Evolutionary conservation across 805 yeast species (phyloP), one percentile per base, ranked within the genome.

Genomic region (Cyberlindnera xishuangbannaensis): DNA sequence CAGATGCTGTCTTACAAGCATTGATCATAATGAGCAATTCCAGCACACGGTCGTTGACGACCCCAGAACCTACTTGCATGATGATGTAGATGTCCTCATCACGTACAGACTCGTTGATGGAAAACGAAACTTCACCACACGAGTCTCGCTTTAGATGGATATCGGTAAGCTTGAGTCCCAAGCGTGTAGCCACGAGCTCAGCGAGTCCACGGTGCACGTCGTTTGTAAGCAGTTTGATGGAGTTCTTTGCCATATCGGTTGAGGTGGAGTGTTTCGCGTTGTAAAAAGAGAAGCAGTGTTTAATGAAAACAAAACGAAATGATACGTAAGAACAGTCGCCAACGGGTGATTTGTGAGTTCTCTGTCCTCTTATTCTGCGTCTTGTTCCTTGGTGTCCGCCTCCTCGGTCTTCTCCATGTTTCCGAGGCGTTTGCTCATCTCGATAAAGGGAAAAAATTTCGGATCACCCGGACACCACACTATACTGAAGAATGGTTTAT

Each of bases 21-120:
- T 80, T 79, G 43, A 83, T 80, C 78, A 82, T 79, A 51, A 83
- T 78, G 44, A 83, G 58, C 24, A 83, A 61, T 54, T 83, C 94
- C 60, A 83, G 61, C 21, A 83, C 76, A 42, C 76, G 69, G 56
- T 83, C 90, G 51, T 83, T 83, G 22, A 83, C 81, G 15, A 73
- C 76, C 13, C 87, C 88, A 16, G 83, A 78, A 4, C 88, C 88
- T 24, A 80, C 78, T 56, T 83, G 92, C 57, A 82, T 78, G 39
- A 83, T 73, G 46, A 83, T 80, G 55, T 75, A 83, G 20, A 83
- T 76, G 49, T 83, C 94, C 55, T 83, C 92, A 58, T 83, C 92
- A 65, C 94, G 72, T 25, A 83, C 83, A 16, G 88, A 78, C 55
- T 83, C 92, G 14, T 83, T 85, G 38, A 83, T 78, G 28, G 81